Evolutionary conservation across 163 green algal genomes (phyloP).

Genomic region (Prototheca wickerhamii): DNA sequence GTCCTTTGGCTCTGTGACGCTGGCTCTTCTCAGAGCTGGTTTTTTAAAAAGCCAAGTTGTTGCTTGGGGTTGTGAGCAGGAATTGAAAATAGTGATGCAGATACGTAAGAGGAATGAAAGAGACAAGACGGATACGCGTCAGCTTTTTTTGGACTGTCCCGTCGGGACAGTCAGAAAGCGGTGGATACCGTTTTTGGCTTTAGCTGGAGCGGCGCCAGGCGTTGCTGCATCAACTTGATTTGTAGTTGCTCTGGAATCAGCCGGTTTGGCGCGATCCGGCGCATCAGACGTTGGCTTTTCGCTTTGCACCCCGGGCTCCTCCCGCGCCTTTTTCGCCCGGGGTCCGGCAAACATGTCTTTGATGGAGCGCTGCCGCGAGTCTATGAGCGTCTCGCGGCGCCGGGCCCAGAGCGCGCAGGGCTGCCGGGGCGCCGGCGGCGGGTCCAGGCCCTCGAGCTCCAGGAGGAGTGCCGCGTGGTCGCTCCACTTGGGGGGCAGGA

Average conservation of each 20-base stretch:
- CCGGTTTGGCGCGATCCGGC: not conserved
- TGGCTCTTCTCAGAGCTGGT: no score
- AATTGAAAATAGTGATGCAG: no score
- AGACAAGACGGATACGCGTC: no score
- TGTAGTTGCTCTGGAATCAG: no score
- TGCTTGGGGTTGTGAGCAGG: no score
- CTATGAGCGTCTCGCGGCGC: not conserved
- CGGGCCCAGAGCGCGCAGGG: not conserved
- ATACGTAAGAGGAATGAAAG: no score
- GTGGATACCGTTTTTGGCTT: not conserved
- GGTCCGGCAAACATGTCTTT: not conserved
- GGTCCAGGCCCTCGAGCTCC: not conserved
- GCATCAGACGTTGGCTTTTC: not conserved
- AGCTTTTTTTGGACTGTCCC: no score
- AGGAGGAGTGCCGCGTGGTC: conserved; percentile 44
- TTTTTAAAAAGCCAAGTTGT: no score
- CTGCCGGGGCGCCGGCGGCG: not conserved
- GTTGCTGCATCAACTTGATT: no score
- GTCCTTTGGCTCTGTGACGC: not conserved
- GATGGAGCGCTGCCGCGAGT: conserved; percentile 1
- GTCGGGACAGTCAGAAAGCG: not conserved
- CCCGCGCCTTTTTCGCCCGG: not conserved
- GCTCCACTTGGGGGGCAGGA: conserved; percentile 66
- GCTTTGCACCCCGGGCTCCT: not conserved
- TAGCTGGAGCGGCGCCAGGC: no score